Evolutionary conservation across 768 basidiomycete genomes (phyloP).

Genomic region (Hericium rajendrae): DNA sequence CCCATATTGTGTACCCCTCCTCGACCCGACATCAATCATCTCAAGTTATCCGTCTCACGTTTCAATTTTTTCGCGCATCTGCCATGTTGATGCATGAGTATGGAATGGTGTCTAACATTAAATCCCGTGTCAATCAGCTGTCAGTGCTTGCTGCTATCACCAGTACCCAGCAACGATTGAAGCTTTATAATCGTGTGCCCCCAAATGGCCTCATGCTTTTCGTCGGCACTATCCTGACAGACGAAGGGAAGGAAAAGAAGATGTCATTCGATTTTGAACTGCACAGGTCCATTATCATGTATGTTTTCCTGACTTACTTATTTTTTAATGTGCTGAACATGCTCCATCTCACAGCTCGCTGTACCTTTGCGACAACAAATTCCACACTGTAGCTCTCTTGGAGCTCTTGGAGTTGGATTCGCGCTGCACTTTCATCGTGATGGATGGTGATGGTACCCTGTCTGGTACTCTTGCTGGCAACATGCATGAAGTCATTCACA

Average conservation of each 20-base stretch:
- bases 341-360: constrained; percentile 54
- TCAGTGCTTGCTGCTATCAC: constrained; percentile 98
- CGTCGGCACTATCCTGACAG: constrained; percentile 95
- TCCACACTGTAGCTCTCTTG: constrained; percentile 95
- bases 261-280: constrained; percentile 98
- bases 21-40: constrained; percentile 18
- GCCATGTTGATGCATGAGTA: constrained; percentile 98
- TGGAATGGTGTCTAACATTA: constrained; percentile 99
- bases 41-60: constrained; percentile 11
- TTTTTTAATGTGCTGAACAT: neutral
- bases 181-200: constrained; percentile 95
- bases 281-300: constrained; percentile 99
- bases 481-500: constrained; percentile 94
- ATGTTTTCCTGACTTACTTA: constrained; percentile 20
- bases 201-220: constrained; percentile 96
- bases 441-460: constrained; percentile 97
- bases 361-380: constrained; percentile 99
- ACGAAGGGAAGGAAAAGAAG: constrained; percentile 99
- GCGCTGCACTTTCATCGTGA: constrained; percentile 98
- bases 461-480: constrained; percentile 95
- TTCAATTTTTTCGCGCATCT: constrained; percentile 74
- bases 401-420: constrained; percentile 96
- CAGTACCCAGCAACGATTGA: constrained; percentile 93
- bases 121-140: constrained; percentile 96
- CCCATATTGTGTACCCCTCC: constrained; percentile 12